phyloP scores from a whole-genome alignment of 2,329 filamentous ascomycete species.

The Pezicula neosporulosa region DNA sequence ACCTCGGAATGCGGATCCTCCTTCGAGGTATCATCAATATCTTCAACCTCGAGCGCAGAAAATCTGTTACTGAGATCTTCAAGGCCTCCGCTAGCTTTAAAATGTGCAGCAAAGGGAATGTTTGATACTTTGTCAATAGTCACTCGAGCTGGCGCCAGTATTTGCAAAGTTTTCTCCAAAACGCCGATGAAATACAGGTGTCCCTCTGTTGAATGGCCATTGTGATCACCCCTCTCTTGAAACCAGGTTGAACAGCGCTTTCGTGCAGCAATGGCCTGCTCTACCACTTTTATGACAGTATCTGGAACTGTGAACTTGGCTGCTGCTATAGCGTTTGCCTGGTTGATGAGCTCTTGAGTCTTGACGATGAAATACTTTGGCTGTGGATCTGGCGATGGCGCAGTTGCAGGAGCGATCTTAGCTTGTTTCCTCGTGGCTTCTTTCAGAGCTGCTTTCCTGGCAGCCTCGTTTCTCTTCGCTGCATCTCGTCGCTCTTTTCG shows the following conservation, averaged over 20 bases:
- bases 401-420: no score
- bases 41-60: background rate
- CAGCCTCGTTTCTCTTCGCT: no score
- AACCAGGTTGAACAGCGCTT: slow-evolving; percentile 11
- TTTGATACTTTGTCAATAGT: background rate
- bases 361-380: background rate
- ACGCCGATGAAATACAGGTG: slow-evolving; percentile 3
- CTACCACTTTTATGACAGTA: background rate
- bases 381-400: no score
- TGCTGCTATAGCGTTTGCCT: background rate
- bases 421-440: no score
- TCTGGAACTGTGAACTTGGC: background rate
- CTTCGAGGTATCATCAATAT: background rate
- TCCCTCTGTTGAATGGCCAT: slow-evolving; percentile 1
- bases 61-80: slow-evolving; percentile 3
- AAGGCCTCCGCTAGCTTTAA: background rate
- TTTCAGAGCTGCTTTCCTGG: no score
- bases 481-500: no score
- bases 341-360: background rate
- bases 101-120: no score
- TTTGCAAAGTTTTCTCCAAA: background rate
- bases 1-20: background rate
- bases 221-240: background rate
- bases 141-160: background rate
- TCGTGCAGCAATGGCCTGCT: slow-evolving; percentile 8